Base-by-base conservation (phyloP, 78 protist species). In the Cavenderia fasciculata region DNA sequence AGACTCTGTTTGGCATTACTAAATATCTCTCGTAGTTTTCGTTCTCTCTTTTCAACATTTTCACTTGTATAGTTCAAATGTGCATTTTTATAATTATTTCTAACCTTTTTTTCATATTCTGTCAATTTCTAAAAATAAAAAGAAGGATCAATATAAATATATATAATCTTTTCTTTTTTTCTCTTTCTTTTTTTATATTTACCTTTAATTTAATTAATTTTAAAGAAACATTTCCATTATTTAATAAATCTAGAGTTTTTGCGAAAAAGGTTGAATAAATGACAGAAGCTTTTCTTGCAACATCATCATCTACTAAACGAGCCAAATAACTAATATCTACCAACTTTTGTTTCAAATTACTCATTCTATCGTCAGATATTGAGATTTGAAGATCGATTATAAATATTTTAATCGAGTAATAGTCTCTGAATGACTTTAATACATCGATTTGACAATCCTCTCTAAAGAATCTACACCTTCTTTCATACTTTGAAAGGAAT, bases 201-300 rank as follows among this genome's bases (percentile, higher is more conserved):
- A 75, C 86, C 25, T 75, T 59, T 75, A 75, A 75, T 59, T 31
- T 75, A 46, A 46, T 75, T 23, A 47, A 36, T n/a, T 47, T 59
- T 38, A 11, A 31, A 46, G 12, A 38, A 59, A 75, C n/a, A 23
- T 12, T 31, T 29, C 6, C 46, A 47, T 76, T 74, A 27, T 56
- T 56, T 68, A 82, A 44, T 21, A 82, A 23, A 40, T 40, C 74
- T n/a, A 47, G 27, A 1, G 77, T 82, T 47, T 82, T 65, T 47
- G 56, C 38, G 38, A 82, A 82, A 51, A 82, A 82, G 18, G 78
- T 40, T 33, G 89, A 82, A 41, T 68, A 82, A 31, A 82, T 77
- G 27, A 56, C 23, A 7, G 68, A 38, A 27, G 65, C n/a, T 38
- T 68, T 19, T 2, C 44, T 4, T 31, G 27, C 14, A 16, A 34